Percentiles rank a stretch among this genome's conserved stretches.
Evolutionary conservation across 345 rosid species (phyloP).

Genomic region (Pistacia vera): DNA sequence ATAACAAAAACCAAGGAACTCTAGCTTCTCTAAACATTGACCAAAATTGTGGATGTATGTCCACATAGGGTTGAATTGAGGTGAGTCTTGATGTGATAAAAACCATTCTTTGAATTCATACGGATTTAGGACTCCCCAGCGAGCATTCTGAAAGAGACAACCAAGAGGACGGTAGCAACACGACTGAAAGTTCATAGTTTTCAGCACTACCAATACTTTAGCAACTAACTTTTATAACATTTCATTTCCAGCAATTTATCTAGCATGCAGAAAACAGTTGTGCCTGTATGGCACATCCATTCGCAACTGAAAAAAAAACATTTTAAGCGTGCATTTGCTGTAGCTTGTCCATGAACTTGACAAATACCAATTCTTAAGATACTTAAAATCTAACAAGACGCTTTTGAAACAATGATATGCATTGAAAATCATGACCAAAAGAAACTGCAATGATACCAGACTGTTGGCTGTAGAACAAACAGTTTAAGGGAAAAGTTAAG

Average conservation of each 20-base stretch:
- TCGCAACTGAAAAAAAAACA: conserved; percentile 61
- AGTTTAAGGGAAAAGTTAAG: no score
- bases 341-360: conserved; percentile 37
- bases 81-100: neutral
- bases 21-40: no score
- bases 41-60: no score
- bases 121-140: conserved; percentile 54
- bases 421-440: neutral
- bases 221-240: conserved; percentile 49
- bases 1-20: no score
- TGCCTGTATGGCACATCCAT: conserved; percentile 37
- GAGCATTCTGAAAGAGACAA: no score
- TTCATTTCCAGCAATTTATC: conserved; percentile 15
- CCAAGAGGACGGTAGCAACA: conserved; percentile 70
- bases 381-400: no score
- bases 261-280: neutral
- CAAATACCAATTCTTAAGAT: conserved; percentile 8
- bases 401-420: neutral
- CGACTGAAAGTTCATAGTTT: conserved; percentile 53
- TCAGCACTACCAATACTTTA: conserved; percentile 47
- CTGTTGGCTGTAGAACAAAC: no score
- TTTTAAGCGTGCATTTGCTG: conserved; percentile 73
- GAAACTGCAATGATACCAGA: no score
- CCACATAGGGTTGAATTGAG: no score
- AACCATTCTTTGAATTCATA: neutral